phyloP scores from a whole-genome alignment of 2,329 filamentous ascomycete species.

The Fusarium sacchari region DNA sequence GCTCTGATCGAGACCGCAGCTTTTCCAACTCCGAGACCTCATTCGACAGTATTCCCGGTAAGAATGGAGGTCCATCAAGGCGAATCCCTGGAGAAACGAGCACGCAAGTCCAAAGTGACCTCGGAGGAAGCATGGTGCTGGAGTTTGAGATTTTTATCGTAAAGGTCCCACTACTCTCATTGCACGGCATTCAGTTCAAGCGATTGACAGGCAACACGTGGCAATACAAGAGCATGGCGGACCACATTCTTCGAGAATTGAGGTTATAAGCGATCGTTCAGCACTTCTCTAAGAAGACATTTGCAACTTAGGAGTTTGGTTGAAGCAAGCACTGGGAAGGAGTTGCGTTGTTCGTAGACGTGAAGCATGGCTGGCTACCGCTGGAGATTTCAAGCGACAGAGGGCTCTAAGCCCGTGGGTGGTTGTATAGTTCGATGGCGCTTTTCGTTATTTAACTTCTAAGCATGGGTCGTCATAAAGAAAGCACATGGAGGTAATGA shows the following conservation, averaged over 20 bases:
- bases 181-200: conserved; percentile 99
- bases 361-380: conserved; percentile 16
- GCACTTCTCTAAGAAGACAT: not conserved
- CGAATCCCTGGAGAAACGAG: conserved; percentile 85
- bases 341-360: conserved; percentile 29
- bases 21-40: conserved; percentile 90
- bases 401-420: conserved; percentile 22
- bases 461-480: conserved; percentile 38
- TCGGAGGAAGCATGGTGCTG: conserved; percentile 84
- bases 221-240: conserved; percentile 99
- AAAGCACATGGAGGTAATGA: conserved; percentile 44
- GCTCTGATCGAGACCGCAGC: conserved; percentile 71
- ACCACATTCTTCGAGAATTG: conserved; percentile 89
- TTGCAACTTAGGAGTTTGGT: conserved; percentile 11
- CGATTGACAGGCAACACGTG: conserved; percentile 94
- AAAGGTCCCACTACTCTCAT: conserved; percentile 90
- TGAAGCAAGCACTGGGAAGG: conserved; percentile 14
- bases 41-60: conserved; percentile 74
- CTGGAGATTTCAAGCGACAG: conserved; percentile 11
- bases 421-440: conserved; percentile 36
- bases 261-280: conserved; percentile 77
- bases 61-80: conserved; percentile 61
- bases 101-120: conserved; percentile 89
- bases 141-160: conserved; percentile 98
- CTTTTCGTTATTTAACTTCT: conserved; percentile 28